Evolutionary conservation across 352 stramenopile genomes (phyloP).

Genomic region (Phytophthora niederhauseri): DNA sequence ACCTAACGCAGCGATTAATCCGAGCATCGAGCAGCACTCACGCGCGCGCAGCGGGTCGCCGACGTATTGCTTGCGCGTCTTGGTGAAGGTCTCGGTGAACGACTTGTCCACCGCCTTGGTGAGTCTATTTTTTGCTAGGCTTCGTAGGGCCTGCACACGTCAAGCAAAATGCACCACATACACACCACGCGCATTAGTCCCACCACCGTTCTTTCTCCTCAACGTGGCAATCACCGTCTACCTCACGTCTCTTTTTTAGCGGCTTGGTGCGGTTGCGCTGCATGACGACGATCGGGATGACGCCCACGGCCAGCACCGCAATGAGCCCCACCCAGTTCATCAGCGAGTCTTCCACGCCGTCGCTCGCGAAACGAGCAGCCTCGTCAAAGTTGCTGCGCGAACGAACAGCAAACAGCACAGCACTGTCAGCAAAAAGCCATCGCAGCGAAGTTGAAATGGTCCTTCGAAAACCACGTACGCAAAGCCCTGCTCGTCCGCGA

Average conservation of each 20-base stretch:
- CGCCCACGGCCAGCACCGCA: constrained; percentile 52
- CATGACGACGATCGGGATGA: constrained; percentile 74
- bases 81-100: constrained; percentile 51
- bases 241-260: constrained; percentile 76
- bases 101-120: constrained; percentile 54
- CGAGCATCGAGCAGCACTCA: constrained; percentile 18
- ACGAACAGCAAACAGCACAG: background rate
- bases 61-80: constrained; percentile 58
- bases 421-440: constrained; percentile 5
- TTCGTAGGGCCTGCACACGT: constrained; percentile 54
- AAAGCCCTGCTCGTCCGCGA: constrained; percentile 78
- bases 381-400: constrained; percentile 76
- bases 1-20: background rate
- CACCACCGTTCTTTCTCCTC: background rate
- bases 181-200: constrained; percentile 1
- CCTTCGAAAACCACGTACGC: constrained; percentile 71
- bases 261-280: constrained; percentile 76
- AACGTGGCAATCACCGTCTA: constrained; percentile 36
- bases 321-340: constrained; percentile 75
- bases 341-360: constrained; percentile 74
- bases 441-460: no score
- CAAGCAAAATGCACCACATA: constrained; percentile 1
- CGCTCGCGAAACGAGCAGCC: constrained; percentile 63
- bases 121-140: constrained; percentile 78
- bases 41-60: constrained; percentile 43